Evolutionary conservation across 164 flowering plant species (phyloP).

Genomic region (Nymphaea thermarum): DNA sequence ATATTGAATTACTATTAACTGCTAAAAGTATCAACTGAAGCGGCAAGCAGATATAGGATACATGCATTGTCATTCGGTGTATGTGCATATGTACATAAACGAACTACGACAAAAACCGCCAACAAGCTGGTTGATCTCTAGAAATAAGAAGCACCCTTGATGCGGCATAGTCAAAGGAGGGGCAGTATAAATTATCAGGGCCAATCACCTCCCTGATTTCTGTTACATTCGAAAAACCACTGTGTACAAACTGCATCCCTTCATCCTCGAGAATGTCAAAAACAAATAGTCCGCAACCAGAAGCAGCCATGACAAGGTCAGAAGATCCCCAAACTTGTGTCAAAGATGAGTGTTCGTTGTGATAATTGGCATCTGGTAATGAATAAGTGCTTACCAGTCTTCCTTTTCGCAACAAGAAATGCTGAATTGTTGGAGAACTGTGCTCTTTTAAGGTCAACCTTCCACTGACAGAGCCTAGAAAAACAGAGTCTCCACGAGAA

Average conservation of each 20-base stretch:
- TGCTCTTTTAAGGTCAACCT: slow-evolving; percentile 14
- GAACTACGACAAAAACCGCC: slow-evolving; percentile 48
- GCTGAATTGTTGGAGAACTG: slow-evolving; percentile 26
- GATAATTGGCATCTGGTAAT: slow-evolving; percentile 65
- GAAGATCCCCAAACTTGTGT: slow-evolving; percentile 98
- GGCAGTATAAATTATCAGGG: slow-evolving; percentile 47
- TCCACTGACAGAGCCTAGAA: slow-evolving; percentile 44
- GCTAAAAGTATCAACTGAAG: too few relatives aligned
- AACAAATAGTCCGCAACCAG: slow-evolving; percentile 62
- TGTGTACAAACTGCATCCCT: slow-evolving; percentile 11
- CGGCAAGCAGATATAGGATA: too few relatives aligned
- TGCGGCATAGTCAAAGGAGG: slow-evolving; percentile 72
- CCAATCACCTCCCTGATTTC: slow-evolving; percentile 50
- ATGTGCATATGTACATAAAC: not conserved
- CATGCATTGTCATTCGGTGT: too few relatives aligned
- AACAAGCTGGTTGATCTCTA: slow-evolving; percentile 83
- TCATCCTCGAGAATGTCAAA: slow-evolving; percentile 59
- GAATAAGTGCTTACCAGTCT: slow-evolving; percentile 40
- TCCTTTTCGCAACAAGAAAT: slow-evolving; percentile 66
- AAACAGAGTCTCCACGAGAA: slow-evolving; percentile 69
- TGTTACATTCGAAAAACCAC: slow-evolving; percentile 17
- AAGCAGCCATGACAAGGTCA: slow-evolving; percentile 60
- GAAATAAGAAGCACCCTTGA: slow-evolving; percentile 80
- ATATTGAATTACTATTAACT: too few relatives aligned
- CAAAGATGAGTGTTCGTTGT: slow-evolving; percentile 39